A percentile compares a stretch with the other conserved stretches of the same genome.
Evolutionary conservation across 2,329 filamentous ascomycete genomes (phyloP).

Genomic region (Epichloe sp.): DNA sequence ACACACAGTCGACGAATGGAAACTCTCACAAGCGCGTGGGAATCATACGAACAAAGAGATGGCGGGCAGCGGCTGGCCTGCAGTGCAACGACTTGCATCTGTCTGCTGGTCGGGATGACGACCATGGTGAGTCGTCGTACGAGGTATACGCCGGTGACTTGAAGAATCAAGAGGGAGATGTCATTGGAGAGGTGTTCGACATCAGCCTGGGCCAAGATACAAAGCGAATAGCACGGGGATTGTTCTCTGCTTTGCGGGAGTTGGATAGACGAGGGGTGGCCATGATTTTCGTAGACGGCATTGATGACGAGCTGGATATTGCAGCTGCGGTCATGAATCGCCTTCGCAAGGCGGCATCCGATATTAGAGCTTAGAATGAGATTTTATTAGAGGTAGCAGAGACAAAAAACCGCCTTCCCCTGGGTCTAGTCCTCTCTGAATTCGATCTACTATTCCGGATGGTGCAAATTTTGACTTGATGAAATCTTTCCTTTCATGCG

Average conservation of each 20-base stretch:
- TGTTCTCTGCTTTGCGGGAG: constrained; percentile 79
- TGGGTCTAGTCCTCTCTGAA: neutral
- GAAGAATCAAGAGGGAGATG: constrained; percentile 17
- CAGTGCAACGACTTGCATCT: constrained; percentile 16
- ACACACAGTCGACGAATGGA: constrained; percentile 10
- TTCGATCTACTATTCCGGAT: neutral
- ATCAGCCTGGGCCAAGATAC: constrained; percentile 59
- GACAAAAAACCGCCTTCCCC: neutral
- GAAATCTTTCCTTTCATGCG: constrained; percentile 12
- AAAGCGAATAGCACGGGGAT: constrained; percentile 64
- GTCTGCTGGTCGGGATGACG: constrained; percentile 7
- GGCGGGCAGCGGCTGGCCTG: constrained; percentile 33
- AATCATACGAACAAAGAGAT: constrained; percentile 42
- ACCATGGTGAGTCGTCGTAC: constrained; percentile 18
- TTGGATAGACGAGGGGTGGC: constrained; percentile 70
- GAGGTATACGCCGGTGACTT: constrained; percentile 29
- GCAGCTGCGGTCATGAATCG: constrained; percentile 81
- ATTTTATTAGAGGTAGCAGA: neutral
- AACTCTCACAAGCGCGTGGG: constrained; percentile 26
- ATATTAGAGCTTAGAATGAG: constrained; percentile 35
- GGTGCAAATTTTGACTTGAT: neutral
- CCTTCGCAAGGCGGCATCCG: constrained; percentile 61
- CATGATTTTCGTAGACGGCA: constrained; percentile 82
- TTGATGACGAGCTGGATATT: constrained; percentile 65
- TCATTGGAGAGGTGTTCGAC: constrained; percentile 43